Evolutionary conservation across 2,329 filamentous ascomycete species (phyloP).

Genomic region (Ciborinia camelliae): DNA sequence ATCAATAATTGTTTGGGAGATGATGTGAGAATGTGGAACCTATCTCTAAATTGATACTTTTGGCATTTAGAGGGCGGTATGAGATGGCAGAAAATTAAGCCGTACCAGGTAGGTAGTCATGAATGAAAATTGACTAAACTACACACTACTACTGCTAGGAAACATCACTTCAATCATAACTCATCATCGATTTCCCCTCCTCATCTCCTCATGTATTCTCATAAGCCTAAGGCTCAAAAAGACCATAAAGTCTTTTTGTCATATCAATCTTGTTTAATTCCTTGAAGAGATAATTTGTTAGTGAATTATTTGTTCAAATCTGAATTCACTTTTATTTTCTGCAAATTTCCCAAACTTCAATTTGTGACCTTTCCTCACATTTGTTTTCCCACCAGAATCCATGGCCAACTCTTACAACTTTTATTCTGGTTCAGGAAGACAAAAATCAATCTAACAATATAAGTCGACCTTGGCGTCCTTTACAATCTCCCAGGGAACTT

Average conservation of each 20-base stretch:
- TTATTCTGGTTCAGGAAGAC: conserved; percentile 16
- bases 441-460: conserved; percentile 50
- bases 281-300: conserved; percentile 9
- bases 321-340: not conserved
- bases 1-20: no score
- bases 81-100: not conserved
- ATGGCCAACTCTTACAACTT: conserved; percentile 19
- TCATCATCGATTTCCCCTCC: not conserved
- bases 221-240: conserved; percentile 14
- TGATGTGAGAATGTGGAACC: no score
- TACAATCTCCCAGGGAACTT: conserved; percentile 6
- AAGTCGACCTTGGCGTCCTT: conserved; percentile 49
- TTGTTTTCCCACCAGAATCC: conserved; percentile 18
- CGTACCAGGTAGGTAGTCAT: not conserved
- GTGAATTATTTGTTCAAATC: conserved; percentile 10
- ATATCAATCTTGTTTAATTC: conserved; percentile 19
- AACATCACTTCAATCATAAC: conserved; percentile 7
- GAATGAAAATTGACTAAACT: not conserved
- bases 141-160: not conserved
- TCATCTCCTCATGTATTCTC: conserved; percentile 17
- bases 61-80: not conserved
- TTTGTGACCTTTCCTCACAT: conserved; percentile 14
- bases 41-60: no score
- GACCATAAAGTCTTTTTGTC: conserved; percentile 15
- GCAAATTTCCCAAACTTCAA: conserved; percentile 4